Percentiles rank a stretch among this genome's conserved stretches.
These are phyloP conservation scores for Hypomontagnella submonticulosa DNA, from an alignment of 495 filamentous ascomycete species.

Conservation along the genomic window DNA sequence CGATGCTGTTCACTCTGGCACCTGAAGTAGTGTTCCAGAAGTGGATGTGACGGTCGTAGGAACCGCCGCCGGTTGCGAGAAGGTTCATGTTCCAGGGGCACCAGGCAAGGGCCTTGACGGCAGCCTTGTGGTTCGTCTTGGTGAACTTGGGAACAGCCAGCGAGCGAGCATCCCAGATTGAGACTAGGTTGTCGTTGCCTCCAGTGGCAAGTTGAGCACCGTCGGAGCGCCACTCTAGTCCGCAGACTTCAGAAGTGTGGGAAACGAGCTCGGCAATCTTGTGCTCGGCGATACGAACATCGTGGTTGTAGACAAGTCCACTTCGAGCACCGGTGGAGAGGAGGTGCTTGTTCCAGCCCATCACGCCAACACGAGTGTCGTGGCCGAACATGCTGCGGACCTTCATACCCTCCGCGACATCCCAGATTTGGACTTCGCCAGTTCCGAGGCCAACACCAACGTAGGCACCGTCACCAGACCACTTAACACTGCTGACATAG, in stretches of 20 bases:
- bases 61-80: slow-evolving; percentile 94
- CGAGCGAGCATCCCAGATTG: slow-evolving; percentile 97
- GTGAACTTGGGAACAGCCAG: slow-evolving; percentile 94
- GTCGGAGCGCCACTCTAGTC: slow-evolving; percentile 95
- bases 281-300: slow-evolving; percentile 97
- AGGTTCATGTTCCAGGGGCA: slow-evolving; percentile 99
- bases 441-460: slow-evolving; percentile 94
- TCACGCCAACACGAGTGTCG: slow-evolving; percentile 94
- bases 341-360: slow-evolving; percentile 98
- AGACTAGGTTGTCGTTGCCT: slow-evolving; percentile 98
- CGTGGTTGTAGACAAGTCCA: slow-evolving; percentile 98
- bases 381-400: slow-evolving; percentile 98
- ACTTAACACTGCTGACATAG: slow-evolving; percentile 97
- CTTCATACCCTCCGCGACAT: slow-evolving; percentile 93
- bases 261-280: slow-evolving; percentile 96
- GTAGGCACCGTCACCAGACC: slow-evolving; percentile 97
- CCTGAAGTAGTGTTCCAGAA: slow-evolving; percentile 99
- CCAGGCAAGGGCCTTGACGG: slow-evolving; percentile 98
- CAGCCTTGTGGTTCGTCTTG: slow-evolving; percentile 99
- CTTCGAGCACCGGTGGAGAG: slow-evolving; percentile 94
- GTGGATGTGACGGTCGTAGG: slow-evolving; percentile 97
- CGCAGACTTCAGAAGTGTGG: slow-evolving; percentile 97
- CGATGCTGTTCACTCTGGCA: slow-evolving; percentile 97
- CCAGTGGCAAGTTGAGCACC: slow-evolving; percentile 96
- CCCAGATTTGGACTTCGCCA: slow-evolving; percentile 99